A percentile compares a stretch with the other conserved stretches of the same genome.
Evolutionary conservation across 306 rosid genomes (phyloP).

Genomic region (Heteromeles arbutifolia): DNA sequence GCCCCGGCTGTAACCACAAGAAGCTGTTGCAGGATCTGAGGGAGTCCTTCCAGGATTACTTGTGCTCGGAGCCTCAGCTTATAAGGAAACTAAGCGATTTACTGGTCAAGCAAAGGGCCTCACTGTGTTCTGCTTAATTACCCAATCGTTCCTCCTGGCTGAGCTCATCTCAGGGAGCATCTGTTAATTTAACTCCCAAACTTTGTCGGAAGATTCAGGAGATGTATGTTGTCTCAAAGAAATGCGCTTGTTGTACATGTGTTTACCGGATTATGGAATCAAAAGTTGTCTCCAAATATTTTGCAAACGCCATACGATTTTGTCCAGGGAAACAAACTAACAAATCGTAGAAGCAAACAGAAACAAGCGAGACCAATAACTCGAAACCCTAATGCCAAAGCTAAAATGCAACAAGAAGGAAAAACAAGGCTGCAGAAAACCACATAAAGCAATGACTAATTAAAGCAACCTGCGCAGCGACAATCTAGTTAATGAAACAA

Average conservation of each 20-base stretch:
- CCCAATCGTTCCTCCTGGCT: conserved; percentile 4
- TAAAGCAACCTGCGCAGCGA: too few species aligned
- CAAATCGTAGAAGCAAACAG: background rate
- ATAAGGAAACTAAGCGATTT: conserved; percentile 64
- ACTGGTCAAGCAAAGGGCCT: conserved; percentile 72
- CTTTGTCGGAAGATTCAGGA: background rate
- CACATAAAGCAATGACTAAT: background rate
- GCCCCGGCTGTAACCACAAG: conserved; percentile 37
- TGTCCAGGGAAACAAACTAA: background rate
- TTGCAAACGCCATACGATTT: background rate
- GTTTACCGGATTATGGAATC: too few species aligned
- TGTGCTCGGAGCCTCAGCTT: conserved; percentile 61
- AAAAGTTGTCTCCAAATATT: background rate
- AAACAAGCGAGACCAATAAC: background rate
- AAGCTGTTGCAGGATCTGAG: conserved; percentile 52
- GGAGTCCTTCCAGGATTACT: conserved; percentile 68
- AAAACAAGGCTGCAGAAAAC: background rate
- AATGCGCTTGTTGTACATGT: background rate
- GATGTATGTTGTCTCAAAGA: background rate
- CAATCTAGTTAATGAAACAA: too few species aligned
- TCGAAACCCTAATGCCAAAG: background rate
- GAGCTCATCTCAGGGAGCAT: background rate
- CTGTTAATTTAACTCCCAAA: background rate
- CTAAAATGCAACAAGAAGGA: background rate
- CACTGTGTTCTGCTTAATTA: conserved; percentile 59